Percentiles rank a stretch among this genome's conserved stretches.
These are phyloP conservation scores for Globomyces sp. DNA, from an alignment of 371 early-diverging fungal genomes.

Conservation along the genomic window DNA sequence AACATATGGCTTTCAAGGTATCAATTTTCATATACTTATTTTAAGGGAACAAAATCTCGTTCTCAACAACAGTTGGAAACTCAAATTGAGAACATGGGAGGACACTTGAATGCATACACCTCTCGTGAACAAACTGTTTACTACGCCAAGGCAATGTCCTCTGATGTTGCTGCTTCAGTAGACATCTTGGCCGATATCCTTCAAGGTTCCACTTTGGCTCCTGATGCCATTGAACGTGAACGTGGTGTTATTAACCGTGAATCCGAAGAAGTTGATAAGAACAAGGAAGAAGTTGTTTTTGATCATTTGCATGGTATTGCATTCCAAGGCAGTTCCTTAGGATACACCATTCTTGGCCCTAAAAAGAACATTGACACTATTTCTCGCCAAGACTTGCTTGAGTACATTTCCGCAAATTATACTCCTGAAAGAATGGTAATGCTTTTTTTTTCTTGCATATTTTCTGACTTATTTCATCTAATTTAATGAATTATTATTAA, in stretches of 20 bases:
- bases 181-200: constrained; percentile 94
- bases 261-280: constrained; percentile 93
- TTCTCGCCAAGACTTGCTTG: constrained; percentile 73
- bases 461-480: background rate
- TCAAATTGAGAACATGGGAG: constrained; percentile 96
- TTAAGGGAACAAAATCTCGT: constrained; percentile 80
- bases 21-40: background rate
- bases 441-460: constrained; percentile 54
- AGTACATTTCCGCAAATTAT: constrained; percentile 89
- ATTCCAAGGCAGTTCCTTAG: constrained; percentile 88
- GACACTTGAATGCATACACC: constrained; percentile 96
- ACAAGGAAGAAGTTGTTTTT: constrained; percentile 94
- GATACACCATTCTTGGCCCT: constrained; percentile 92
- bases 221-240: constrained; percentile 87
- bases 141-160: constrained; percentile 90
- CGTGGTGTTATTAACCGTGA: constrained; percentile 94
- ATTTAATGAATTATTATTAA: too few relatives aligned
- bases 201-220: constrained; percentile 81
- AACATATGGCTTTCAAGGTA: constrained; percentile 99
- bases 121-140: constrained; percentile 97
- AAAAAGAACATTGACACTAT: constrained; percentile 87
- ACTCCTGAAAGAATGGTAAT: constrained; percentile 96
- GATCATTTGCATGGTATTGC: constrained; percentile 94
- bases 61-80: constrained; percentile 88
- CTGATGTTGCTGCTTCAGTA: constrained; percentile 83